phyloP scores from a whole-genome alignment of 1,139 yeast genomes.

The Blastobotrys persicus region DNA sequence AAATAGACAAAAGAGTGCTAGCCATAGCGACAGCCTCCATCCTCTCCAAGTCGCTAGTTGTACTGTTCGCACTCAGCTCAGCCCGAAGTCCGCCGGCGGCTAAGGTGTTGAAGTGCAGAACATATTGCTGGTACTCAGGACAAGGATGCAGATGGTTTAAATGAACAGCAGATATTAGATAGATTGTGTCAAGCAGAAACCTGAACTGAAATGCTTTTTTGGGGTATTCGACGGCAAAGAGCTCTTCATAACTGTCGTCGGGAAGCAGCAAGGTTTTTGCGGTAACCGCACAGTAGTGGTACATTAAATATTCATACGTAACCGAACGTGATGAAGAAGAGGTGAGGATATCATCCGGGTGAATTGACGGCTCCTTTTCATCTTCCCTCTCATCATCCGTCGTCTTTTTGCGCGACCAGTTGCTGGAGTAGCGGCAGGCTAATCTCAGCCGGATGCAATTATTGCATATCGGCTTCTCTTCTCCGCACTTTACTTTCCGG shows the following conservation, averaged over 20 bases:
- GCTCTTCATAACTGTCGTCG: neutral
- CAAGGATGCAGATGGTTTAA: constrained; percentile 6
- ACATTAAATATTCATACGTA: constrained; percentile 4
- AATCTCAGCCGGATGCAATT: constrained; percentile 1
- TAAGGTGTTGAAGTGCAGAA: neutral
- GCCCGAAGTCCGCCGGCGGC: neutral
- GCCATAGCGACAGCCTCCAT: constrained; percentile 5
- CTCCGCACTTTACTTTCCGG: constrained; percentile 7
- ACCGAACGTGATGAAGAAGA: neutral
- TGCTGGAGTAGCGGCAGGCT: neutral
- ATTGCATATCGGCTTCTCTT: constrained; percentile 3
- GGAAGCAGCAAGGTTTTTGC: neutral
- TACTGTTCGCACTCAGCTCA: neutral
- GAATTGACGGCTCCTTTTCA: neutral
- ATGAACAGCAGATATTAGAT: neutral
- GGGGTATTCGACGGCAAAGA: neutral
- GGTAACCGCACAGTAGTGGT: neutral
- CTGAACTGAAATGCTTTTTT: neutral
- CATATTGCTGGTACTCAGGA: neutral
- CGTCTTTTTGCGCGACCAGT: neutral
- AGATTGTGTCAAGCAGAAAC: constrained; percentile 4
- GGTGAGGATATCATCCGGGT: neutral
- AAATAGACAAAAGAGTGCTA: neutral
- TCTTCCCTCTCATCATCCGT: neutral
- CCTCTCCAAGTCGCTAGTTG: neutral